Percentiles rank a stretch among this genome's conserved stretches.
These are phyloP conservation scores for Leccinum boreale DNA, from an alignment of 768 basidiomycete genomes.

Conservation along the genomic window DNA sequence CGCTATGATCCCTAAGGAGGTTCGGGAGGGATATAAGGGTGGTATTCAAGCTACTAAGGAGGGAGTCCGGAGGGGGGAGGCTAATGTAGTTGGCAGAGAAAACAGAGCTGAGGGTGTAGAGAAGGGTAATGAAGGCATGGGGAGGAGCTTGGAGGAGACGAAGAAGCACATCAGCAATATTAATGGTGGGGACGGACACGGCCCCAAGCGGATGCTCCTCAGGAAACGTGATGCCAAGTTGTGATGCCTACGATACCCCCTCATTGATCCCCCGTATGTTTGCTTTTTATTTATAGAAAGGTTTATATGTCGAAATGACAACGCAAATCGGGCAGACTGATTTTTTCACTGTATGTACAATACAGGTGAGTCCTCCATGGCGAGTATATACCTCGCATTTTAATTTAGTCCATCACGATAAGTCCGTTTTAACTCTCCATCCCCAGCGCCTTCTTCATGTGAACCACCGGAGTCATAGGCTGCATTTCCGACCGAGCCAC, in stretches of 20 bases:
- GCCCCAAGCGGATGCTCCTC: constrained; percentile 5
- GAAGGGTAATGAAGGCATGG: constrained; percentile 6
- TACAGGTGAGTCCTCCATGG: no score
- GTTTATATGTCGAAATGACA: not conserved
- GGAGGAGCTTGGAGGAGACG: constrained; percentile 13
- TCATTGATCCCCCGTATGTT: not conserved
- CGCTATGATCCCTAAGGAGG: constrained; percentile 11
- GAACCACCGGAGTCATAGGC: no score
- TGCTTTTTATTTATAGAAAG: not conserved
- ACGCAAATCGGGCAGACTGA: no score
- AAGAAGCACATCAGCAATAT: not conserved
- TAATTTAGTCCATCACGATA: no score
- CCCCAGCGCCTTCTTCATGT: no score
- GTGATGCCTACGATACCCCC: constrained; percentile 16
- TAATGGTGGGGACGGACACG: constrained; percentile 8
- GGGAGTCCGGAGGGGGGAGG: not conserved
- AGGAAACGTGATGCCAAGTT: constrained; percentile 24
- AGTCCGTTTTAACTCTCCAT: no score
- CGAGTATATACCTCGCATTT: no score
- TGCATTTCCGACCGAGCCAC: no score
- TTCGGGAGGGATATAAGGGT: not conserved
- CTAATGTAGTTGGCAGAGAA: not conserved
- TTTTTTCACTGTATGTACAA: no score
- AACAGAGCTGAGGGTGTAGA: constrained; percentile 3
- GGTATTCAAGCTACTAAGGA: constrained; percentile 6